phyloP scores from a whole-genome alignment of 257 asterid genomes.

The Solanum stenotomum region DNA sequence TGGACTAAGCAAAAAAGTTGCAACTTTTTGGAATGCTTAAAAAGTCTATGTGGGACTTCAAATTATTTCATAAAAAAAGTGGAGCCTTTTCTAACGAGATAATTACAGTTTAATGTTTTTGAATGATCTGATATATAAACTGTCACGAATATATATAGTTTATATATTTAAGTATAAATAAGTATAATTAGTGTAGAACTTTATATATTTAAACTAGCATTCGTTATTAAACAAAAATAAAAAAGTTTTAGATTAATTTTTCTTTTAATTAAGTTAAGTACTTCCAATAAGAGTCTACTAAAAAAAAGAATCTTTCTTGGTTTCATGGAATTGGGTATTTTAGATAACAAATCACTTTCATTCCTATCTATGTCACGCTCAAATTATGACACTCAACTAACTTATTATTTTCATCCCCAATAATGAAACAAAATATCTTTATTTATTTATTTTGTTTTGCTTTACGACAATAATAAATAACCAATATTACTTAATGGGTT shows the following conservation, averaged over 20 bases:
- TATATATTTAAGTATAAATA: background rate
- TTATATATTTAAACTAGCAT: background rate
- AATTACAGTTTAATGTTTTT: background rate
- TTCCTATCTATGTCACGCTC: background rate
- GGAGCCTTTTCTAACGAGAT: background rate
- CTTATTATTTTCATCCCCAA: background rate
- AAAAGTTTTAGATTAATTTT: background rate
- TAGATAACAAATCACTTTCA: background rate
- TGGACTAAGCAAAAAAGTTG: background rate
- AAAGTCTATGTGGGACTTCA: background rate
- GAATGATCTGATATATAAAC: background rate
- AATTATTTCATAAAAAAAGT: background rate
- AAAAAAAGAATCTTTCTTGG: background rate
- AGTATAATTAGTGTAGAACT: background rate
- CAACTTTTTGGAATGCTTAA: background rate
- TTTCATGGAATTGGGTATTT: background rate
- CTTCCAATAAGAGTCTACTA: background rate
- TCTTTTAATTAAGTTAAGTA: background rate
- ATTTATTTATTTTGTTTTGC: background rate
- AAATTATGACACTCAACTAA: background rate
- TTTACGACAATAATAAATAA: background rate
- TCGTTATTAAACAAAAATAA: background rate
- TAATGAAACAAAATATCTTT: background rate
- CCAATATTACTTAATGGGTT: background rate
- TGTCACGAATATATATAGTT: background rate